Conservation (phyloP, 2,329 filamentous ascomycete species). For the Alternaria brassicicola region DNA sequence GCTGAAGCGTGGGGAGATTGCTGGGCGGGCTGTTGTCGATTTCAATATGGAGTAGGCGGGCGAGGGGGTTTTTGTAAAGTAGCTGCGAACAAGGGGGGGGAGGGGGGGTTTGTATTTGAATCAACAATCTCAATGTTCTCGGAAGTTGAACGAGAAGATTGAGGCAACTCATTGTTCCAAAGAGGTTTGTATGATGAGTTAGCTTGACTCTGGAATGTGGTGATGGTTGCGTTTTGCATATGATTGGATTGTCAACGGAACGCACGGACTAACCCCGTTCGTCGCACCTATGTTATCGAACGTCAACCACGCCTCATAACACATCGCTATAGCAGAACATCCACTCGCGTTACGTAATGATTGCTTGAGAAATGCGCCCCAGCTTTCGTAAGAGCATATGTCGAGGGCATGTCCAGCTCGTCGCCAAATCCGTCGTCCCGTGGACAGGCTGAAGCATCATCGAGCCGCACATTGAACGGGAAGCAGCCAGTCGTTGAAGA, state of each 20-base stretch:
- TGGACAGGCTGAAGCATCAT: conserved; percentile 53
- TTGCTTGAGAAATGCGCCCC: conserved; percentile 37
- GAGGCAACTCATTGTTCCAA: too few relatives aligned
- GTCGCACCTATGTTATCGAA: conserved; percentile 17
- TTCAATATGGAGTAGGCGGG: conserved; percentile 52
- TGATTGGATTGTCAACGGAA: background rate
- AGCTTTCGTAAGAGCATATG: conserved; percentile 32
- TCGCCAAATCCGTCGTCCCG: conserved; percentile 41
- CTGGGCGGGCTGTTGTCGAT: conserved; percentile 60
- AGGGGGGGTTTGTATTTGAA: background rate
- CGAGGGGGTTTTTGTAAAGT: background rate
- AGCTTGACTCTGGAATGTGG: background rate
- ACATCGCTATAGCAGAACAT: background rate
- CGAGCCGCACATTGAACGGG: conserved; percentile 49
- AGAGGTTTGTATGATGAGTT: background rate
- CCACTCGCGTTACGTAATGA: conserved; percentile 21
- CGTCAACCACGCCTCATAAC: conserved; percentile 23
- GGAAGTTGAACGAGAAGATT: too few relatives aligned
- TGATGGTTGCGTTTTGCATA: conserved; percentile 4
- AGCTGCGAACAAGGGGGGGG: background rate
- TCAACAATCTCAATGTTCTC: background rate
- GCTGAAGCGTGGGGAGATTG: conserved; percentile 57
- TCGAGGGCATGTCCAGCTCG: conserved; percentile 49
- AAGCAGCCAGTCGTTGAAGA: conserved; percentile 45
- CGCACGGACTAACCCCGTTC: conserved; percentile 19